These are phyloP conservation scores for Cerrena zonata DNA, from an alignment of 1,284 basidiomycete genomes.

Conservation along the genomic window DNA sequence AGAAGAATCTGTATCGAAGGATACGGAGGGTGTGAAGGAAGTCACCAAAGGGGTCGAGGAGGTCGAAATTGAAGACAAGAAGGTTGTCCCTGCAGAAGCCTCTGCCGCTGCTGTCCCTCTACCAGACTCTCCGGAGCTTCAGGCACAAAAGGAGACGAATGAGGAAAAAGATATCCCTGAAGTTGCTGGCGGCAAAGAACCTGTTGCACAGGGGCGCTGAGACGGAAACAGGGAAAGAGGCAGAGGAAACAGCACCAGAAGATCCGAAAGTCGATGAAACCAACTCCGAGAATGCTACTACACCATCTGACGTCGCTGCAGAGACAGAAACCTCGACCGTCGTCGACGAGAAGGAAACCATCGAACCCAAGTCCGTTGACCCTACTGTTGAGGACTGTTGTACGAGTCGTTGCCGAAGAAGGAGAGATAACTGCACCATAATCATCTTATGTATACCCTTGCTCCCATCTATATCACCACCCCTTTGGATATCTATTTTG, in stretches of 20 bases:
- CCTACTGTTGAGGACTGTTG: not conserved
- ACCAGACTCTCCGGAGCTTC: conserved; percentile 37
- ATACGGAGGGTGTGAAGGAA: conserved; percentile 55
- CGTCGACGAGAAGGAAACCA: not conserved
- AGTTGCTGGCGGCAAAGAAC: not conserved
- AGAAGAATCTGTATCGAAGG: conserved; percentile 21
- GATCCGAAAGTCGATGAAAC: not conserved
- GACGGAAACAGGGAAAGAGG: not conserved
- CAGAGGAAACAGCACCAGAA: not conserved
- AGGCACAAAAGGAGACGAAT: conserved; percentile 14
- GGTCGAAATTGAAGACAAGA: conserved; percentile 48
- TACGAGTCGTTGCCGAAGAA: not conserved
- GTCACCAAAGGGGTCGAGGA: conserved; percentile 66
- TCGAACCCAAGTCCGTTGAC: no score
- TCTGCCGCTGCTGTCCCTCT: conserved; percentile 45
- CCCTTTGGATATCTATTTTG: not conserved
- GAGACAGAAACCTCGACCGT: not conserved
- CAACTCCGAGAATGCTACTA: not conserved
- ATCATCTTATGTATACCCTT: not conserved
- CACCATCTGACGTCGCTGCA: not conserved
- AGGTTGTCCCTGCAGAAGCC: conserved; percentile 23
- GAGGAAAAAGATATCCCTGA: conserved; percentile 6
- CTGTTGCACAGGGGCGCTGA: not conserved
- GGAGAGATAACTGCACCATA: not conserved
- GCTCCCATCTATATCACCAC: not conserved